Base-by-base conservation (phyloP, 1,284 basidiomycete species). In the Rhodotorula sp. region DNA sequence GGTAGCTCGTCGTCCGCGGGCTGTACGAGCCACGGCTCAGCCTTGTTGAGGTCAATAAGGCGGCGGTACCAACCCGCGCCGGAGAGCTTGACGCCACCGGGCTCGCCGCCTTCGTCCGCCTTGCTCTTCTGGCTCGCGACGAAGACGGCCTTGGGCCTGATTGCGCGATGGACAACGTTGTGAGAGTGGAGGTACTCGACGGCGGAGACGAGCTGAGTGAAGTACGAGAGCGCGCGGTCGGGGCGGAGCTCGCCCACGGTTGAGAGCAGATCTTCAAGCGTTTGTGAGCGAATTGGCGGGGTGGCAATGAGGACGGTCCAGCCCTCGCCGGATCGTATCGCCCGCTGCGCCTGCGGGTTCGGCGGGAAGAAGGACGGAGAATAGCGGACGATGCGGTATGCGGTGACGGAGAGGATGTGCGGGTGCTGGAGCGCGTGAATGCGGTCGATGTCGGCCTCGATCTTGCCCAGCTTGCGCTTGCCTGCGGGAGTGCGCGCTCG, bases 201-300 rank as follows among this genome's bases (percentile, higher is more conserved):
- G 0, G 71, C 78, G 1, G 37, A 19, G 19, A 76, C 70, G 50
- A 79, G 60, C 36, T 76, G 72, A 1, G 37, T 36, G 51, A 77
- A 71, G 39, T 73, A 76, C 3, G 64, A 34, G 44, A 79, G 51
- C 0, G 78, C 77, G n/a, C 71, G 62, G n/a, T 74, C 75, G 21
- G 67, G 44, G 22, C 75, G 71, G 1, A 79, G 64, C 39, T 79
- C 77, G 39, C 78, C 78, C 41, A 71, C 72, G 36, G 76, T 67
- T 41, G 61, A 37, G 2, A 78, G 72, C 21, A 79, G 66, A 27
- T 73, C 66, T 6, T 70, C 58, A 39, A 79, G 73, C 3, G 71
- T 67, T 19, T 70, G 75, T n/a, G 68, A 50, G 22, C 64, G 62
- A 22, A 67, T 44, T 0, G 67, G 62, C 37, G 75, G 69, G 6